Conservation (phyloP, 768 basidiomycete species). For the Trametes meyenii region DNA sequence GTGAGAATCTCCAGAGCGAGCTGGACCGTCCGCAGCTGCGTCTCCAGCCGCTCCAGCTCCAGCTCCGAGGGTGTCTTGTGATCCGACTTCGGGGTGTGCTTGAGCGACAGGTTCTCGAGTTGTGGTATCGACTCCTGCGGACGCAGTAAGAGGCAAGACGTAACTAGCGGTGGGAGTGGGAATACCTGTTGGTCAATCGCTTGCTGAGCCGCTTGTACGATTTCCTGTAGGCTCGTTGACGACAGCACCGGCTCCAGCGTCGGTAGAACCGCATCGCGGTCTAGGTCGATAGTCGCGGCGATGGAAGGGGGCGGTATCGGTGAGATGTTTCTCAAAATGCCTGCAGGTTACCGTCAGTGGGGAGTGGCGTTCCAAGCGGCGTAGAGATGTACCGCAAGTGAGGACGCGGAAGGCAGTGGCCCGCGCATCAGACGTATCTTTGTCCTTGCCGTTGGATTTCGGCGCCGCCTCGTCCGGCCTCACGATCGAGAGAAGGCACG, state of each 20-base stretch:
- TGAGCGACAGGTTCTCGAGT: slow-evolving; percentile 60
- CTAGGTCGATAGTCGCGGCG: slow-evolving; percentile 65
- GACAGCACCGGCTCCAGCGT: slow-evolving; percentile 67
- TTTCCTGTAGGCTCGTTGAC: slow-evolving; percentile 56
- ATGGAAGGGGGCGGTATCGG: slow-evolving; percentile 73
- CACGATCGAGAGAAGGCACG: slow-evolving; percentile 67
- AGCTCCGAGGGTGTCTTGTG: slow-evolving; percentile 70
- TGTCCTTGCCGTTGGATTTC: slow-evolving; percentile 41
- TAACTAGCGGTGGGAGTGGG: slow-evolving; percentile 10
- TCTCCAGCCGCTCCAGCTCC: slow-evolving; percentile 75
- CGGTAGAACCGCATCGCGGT: slow-evolving; percentile 72
- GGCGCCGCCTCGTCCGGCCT: slow-evolving; percentile 37
- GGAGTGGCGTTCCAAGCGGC: slow-evolving; percentile 6
- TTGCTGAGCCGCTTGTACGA: slow-evolving; percentile 51
- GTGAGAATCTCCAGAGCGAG: slow-evolving; percentile 89
- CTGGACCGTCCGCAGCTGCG: slow-evolving; percentile 69
- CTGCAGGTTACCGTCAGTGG: slow-evolving; percentile 39
- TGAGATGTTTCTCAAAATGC: slow-evolving; percentile 74
- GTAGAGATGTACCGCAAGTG: slow-evolving; percentile 57
- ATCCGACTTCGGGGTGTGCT: slow-evolving; percentile 73
- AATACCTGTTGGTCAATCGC: slow-evolving; percentile 56
- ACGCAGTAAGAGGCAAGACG: not conserved
- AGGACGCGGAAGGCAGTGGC: slow-evolving; percentile 62
- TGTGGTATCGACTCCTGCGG: slow-evolving; percentile 51
- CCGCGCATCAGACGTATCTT: slow-evolving; percentile 51